Conservation (phyloP, 2,329 filamentous ascomycete genomes). For the Trichoderma hamatum region DNA sequence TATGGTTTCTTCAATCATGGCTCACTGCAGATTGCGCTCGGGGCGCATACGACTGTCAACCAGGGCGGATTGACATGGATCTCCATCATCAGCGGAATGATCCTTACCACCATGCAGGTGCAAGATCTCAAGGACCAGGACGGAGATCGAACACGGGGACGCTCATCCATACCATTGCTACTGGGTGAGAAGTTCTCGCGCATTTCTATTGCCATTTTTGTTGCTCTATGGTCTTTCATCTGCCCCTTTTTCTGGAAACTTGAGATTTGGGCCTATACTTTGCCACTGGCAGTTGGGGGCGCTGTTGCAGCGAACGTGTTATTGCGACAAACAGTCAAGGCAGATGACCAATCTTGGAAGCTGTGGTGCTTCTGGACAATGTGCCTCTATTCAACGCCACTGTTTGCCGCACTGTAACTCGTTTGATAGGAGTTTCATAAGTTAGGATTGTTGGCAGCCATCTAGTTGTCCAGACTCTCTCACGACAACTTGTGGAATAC, state of each 20-base stretch:
- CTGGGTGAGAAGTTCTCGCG: slow-evolving; percentile 23
- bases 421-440: background rate
- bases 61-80: slow-evolving; percentile 24
- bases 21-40: slow-evolving; percentile 27
- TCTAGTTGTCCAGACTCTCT: background rate
- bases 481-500: background rate
- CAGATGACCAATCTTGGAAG: slow-evolving; percentile 24
- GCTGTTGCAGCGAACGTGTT: background rate
- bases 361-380: slow-evolving; percentile 24
- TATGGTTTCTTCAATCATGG: slow-evolving; percentile 25
- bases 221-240: slow-evolving; percentile 20
- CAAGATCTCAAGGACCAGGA: slow-evolving; percentile 33
- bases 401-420: background rate
- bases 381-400: slow-evolving; percentile 11
- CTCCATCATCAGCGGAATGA: slow-evolving; percentile 26
- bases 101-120: slow-evolving; percentile 33
- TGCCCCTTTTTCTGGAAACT: slow-evolving; percentile 25
- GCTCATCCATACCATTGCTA: slow-evolving; percentile 28
- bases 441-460: too few species aligned
- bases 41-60: slow-evolving; percentile 8
- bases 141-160: slow-evolving; percentile 29
- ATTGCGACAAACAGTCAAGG: slow-evolving; percentile 8
- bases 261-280: background rate
- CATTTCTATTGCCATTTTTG: slow-evolving; percentile 17
- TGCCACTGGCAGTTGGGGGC: background rate